Conservation (phyloP, 768 basidiomycete species). For the Auricularia sp. region DNA sequence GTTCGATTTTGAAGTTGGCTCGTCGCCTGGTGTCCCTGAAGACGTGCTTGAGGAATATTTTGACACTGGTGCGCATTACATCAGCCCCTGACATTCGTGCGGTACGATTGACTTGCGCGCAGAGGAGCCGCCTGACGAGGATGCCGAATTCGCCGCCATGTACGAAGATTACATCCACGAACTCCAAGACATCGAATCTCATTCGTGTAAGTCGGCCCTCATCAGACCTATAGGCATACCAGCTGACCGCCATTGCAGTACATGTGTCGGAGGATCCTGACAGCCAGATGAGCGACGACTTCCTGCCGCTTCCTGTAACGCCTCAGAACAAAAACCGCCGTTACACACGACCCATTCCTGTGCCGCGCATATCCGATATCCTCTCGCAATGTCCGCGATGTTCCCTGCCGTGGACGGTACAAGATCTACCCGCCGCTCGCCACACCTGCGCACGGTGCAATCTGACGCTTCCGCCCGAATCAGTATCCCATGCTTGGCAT, state of each 20-base stretch:
- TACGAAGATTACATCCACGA: too few species aligned
- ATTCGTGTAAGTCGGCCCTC: too few species aligned
- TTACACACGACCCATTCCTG: background rate
- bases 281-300: background rate
- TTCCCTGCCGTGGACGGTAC: background rate
- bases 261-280: background rate
- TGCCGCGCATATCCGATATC: background rate
- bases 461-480: background rate
- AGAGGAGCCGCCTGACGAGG: background rate
- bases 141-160: background rate
- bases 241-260: too few species aligned
- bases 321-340: background rate
- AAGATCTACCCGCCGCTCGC: background rate
- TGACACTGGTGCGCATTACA: background rate
- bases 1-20: background rate
- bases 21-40: background rate
- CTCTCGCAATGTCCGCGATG: background rate
- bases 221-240: too few species aligned
- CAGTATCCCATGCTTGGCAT: background rate
- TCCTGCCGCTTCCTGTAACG: background rate
- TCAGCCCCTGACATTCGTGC: background rate
- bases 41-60: background rate
- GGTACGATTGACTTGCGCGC: background rate
- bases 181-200: too few species aligned
- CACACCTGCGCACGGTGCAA: background rate